A percentile compares a stretch with the other conserved stretches of the same genome.
Evolutionary conservation across 805 yeast species (phyloP).

Genomic region (Kregervanrija fluxuum): DNA sequence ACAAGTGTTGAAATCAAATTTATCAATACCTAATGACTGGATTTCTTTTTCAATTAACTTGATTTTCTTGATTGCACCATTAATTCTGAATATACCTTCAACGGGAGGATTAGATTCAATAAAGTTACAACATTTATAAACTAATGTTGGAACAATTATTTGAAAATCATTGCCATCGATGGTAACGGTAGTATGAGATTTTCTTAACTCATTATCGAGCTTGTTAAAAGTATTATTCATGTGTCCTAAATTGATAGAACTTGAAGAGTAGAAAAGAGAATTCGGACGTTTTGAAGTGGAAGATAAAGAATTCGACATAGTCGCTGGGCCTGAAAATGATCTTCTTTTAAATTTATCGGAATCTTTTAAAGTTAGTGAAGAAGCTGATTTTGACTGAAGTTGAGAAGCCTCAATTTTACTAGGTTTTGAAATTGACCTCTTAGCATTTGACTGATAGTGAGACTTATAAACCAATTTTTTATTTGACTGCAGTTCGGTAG

Average conservation of each 20-base stretch:
- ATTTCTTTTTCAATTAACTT: slow-evolving; percentile 23
- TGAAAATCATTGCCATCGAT: slow-evolving; percentile 8
- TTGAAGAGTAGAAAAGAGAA: background rate
- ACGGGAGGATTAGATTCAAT: slow-evolving; percentile 17
- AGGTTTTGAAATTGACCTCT: too few species aligned
- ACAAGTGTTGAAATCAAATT: slow-evolving; percentile 13
- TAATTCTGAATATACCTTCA: slow-evolving; percentile 32
- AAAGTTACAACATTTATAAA: slow-evolving; percentile 26
- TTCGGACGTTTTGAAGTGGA: slow-evolving; percentile 1
- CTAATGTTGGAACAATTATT: slow-evolving; percentile 23
- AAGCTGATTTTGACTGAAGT: too few species aligned
- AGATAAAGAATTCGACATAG: too few species aligned
- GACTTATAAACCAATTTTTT: too few species aligned
- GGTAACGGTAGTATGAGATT: slow-evolving; percentile 10
- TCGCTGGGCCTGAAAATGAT: background rate
- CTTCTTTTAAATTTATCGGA: slow-evolving; percentile 4
- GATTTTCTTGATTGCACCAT: slow-evolving; percentile 29
- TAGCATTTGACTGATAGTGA: too few species aligned
- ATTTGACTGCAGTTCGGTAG: too few species aligned
- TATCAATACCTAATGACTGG: slow-evolving; percentile 15
- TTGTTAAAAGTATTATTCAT: background rate
- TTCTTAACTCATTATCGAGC: slow-evolving; percentile 18
- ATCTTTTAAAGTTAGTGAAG: too few species aligned
- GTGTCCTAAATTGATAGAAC: background rate
- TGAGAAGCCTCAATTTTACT: too few species aligned